A percentile compares a stretch with the other conserved stretches of the same genome.
Evolutionary conservation across 2,329 filamentous ascomycete genomes (phyloP).

Genomic region (Xylariomycetidae sp.): DNA sequence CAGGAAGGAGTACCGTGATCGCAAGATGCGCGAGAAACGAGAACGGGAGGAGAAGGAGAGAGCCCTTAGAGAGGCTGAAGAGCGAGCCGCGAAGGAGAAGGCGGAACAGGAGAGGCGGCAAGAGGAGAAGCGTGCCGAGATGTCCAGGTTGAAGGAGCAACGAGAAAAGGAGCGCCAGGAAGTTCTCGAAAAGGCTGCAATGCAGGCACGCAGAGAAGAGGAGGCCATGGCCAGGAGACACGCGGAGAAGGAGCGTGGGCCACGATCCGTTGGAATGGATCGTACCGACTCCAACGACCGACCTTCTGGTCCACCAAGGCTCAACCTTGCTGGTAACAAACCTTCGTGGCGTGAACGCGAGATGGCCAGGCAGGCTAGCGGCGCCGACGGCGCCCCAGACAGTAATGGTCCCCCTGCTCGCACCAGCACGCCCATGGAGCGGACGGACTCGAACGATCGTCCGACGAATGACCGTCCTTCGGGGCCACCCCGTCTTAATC

Average conservation of each 20-base stretch:
- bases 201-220: slow-evolving; percentile 79
- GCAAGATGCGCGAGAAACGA: slow-evolving; percentile 74
- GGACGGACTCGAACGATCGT: slow-evolving; percentile 22
- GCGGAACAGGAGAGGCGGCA: slow-evolving; percentile 77
- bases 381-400: slow-evolving; percentile 20
- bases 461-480: slow-evolving; percentile 18
- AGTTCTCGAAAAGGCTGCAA: slow-evolving; percentile 55
- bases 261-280: slow-evolving; percentile 26
- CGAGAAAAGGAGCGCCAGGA: slow-evolving; percentile 66
- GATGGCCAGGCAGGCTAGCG: slow-evolving; percentile 39
- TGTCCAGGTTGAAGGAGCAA: slow-evolving; percentile 63
- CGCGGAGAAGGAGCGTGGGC: slow-evolving; percentile 55
- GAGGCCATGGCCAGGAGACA: slow-evolving; percentile 76
- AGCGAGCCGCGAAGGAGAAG: slow-evolving; percentile 74
- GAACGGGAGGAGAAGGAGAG: slow-evolving; percentile 83
- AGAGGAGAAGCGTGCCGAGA: slow-evolving; percentile 70
- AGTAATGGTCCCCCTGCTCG: slow-evolving; percentile 25
- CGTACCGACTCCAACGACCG: slow-evolving; percentile 43
- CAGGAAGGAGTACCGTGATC: slow-evolving; percentile 83
- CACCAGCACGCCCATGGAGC: slow-evolving; percentile 21
- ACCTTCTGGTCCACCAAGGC: slow-evolving; percentile 48
- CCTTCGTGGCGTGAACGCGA: slow-evolving; percentile 58
- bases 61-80: slow-evolving; percentile 75
- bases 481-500: slow-evolving; percentile 54
- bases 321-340: slow-evolving; percentile 48